phyloP scores from a whole-genome alignment of 2,329 filamentous ascomycete genomes.

The Venturia effusa region DNA sequence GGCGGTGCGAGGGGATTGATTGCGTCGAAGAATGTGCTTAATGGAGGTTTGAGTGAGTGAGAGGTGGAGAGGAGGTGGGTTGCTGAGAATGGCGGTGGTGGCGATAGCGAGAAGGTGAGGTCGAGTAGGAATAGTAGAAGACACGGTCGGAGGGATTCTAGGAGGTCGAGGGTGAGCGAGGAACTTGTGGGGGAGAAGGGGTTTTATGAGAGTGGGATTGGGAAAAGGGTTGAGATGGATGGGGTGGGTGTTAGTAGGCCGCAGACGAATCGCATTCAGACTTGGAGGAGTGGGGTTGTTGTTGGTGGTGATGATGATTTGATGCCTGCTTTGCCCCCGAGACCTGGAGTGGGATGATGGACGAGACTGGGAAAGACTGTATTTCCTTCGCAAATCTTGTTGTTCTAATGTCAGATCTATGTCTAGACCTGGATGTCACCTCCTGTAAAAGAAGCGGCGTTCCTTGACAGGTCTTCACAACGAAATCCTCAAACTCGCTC shows the following conservation, averaged over 20 bases:
- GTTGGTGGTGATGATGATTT: not conserved
- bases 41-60: conserved; percentile 10
- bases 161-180: not conserved
- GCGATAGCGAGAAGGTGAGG: not conserved
- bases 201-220: not conserved
- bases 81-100: not conserved
- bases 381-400: not conserved
- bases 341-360: not conserved
- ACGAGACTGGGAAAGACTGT: not conserved
- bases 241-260: conserved; percentile 12
- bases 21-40: conserved; percentile 10
- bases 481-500: not conserved
- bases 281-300: conserved; percentile 3
- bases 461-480: not conserved
- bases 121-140: not conserved
- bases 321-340: conserved; percentile 1
- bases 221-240: not conserved
- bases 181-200: not conserved
- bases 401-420: not conserved
- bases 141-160: not conserved
- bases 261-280: conserved; percentile 14
- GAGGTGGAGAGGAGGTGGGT: not conserved
- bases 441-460: not conserved
- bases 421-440: not conserved
- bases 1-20: conserved; percentile 12